Evolutionary conservation across 495 filamentous ascomycete species (phyloP), one percentile per base, ranked within the genome.

Genomic region (Parathielavia appendiculata): DNA sequence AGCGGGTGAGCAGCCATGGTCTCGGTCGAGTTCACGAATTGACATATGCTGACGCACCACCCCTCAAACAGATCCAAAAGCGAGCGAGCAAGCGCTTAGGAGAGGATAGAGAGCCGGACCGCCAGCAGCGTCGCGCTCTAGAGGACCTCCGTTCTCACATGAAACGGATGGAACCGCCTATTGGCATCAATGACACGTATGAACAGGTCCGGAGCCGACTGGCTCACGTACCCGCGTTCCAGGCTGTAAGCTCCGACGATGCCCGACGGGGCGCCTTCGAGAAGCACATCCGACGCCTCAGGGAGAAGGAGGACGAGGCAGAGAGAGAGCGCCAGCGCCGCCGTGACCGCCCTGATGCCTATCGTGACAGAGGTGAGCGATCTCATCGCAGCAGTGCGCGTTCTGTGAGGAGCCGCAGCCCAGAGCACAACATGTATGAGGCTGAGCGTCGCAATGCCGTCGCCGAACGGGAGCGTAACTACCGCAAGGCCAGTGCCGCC

Each of bases 121-220:
- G 90, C 30, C 84, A 91, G 60, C 89, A 96, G 65, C 89, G 93
- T 50, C 86, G 87, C 22, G 87, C 88, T 26, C 79, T 91, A 20
- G 93, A 99, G 65, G 84, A 86, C 23, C 80, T 99, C 47, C 87
- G 93, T 43, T 91, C 88, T 26, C 83, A 82, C 23, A 89, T 98
- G 64, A 96, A 95, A 75, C 92, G 87, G 59, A 77, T 98, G 30
- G 90, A 96, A 3, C 93, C 95, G n/a, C 85, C 90, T 7, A 79
- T 97, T 56, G 75, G 82, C 22, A 66, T 83, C 23, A 79, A 75
- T 53, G 91, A 96, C 68, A 91, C 85, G 20, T 99, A 90, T 82
- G 91, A 97, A 54, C 83, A 88, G 69, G 81, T 96, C 20, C 85
- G 84, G 52, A 79, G 86, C 36, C 83, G 89, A 34, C 78, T 99